A percentile compares a stretch with the other conserved stretches of the same genome.
phyloP scores from a whole-genome alignment of 306 rosid species.

The Citrullus amarus region DNA sequence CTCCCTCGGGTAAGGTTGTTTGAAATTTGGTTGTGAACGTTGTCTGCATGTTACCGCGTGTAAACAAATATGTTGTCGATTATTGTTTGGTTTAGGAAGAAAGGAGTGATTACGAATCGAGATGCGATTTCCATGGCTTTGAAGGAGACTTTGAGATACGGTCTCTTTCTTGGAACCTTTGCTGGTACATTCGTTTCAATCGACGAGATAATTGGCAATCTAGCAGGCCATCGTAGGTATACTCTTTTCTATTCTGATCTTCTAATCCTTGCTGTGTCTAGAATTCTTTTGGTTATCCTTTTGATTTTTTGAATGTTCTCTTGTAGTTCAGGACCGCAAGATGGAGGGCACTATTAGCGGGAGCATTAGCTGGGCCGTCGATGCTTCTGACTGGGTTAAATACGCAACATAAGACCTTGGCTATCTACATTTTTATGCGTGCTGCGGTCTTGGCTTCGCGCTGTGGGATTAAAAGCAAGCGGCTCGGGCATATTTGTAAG shows the following conservation, averaged over 20 bases:
- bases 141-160: constrained; percentile 91
- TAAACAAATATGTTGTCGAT: background rate
- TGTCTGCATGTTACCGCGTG: background rate
- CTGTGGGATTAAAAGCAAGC: constrained; percentile 90
- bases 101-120: constrained; percentile 39
- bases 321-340: constrained; percentile 78
- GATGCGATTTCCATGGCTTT: constrained; percentile 55
- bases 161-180: constrained; percentile 81
- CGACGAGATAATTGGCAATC: constrained; percentile 60
- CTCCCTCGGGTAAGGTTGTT: constrained; percentile 28
- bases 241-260: constrained; percentile 23
- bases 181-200: constrained; percentile 82
- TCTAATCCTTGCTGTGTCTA: background rate
- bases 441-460: constrained; percentile 88
- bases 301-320: constrained; percentile 12
- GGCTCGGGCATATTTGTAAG: constrained; percentile 71
- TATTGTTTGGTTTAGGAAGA: constrained; percentile 28
- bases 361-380: constrained; percentile 86
- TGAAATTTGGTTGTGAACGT: background rate
- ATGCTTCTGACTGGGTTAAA: constrained; percentile 80
- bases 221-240: constrained; percentile 88
- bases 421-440: constrained; percentile 86
- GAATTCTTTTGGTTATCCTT: background rate
- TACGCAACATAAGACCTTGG: constrained; percentile 83
- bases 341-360: constrained; percentile 94